Evolutionary conservation across 352 stramenopile genomes (phyloP), one percentile per base, ranked within the genome.

Genomic region (Pythium dissotocum): DNA sequence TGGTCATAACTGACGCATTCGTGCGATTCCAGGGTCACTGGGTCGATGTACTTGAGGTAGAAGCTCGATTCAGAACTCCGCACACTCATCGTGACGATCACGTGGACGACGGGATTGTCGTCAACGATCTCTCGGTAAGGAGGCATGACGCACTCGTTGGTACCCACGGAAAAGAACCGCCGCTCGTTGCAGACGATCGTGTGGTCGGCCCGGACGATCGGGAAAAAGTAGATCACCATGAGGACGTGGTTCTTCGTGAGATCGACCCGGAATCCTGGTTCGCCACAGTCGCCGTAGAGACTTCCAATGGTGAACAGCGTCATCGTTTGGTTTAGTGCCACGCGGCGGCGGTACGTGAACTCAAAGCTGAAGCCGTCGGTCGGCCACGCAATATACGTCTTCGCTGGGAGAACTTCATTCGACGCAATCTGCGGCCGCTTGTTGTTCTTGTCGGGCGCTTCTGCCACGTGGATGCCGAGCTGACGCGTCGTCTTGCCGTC

Each of bases 251-350:
- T 71, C 10, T 72, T 58, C 21, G 83, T 82, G 30, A 95, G 35
- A 58, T 91, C 82, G 30, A 95, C 57, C 0, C 84, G 83, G 65
- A 95, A 90, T 12, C 87, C 87, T 0, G 79, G 64, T 14, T 93
- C 83, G 1, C 73, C 72, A 54, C 87, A 95, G 9, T 73, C 75
- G 53, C 89, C 71, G 38, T 80, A 91, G 12, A 77, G 65, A 57
- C 88, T 92, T 1, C 76, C 68, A 36, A 95, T 88, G 26, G 76
- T 85, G 56, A 95, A 90, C 13, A 95, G 59, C 32, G 85, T 90
- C 81, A 92, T 90, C 35, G 70, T 82, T 4, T 69, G 73, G 58
- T 85, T 88, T 1, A 30, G 54, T 18, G 64, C 21, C 1, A 64
- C 36, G 2, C 74, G 82, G 7, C 75, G 70, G 6, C 87, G 79